phyloP scores from a whole-genome alignment of 2,329 filamentous ascomycete genomes.

The Ophiostoma novo-ulmi region DNA sequence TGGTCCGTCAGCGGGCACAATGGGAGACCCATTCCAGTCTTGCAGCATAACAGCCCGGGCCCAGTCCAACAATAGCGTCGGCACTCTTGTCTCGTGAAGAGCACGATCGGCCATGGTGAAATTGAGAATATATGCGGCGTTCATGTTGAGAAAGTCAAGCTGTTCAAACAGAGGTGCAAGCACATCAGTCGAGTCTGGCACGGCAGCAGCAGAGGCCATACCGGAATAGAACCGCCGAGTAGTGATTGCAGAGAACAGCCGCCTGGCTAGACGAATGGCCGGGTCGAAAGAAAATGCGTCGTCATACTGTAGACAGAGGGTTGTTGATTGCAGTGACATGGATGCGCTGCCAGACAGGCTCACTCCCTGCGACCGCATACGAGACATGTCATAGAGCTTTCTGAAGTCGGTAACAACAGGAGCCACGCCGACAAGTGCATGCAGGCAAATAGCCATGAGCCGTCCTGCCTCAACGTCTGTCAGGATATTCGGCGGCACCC shows the following conservation, averaged over 20 bases:
- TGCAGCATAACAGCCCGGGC: constrained; percentile 67
- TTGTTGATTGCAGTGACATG: constrained; percentile 43
- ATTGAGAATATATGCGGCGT: constrained; percentile 42
- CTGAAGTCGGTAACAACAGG: constrained; percentile 47
- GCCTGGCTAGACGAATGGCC: constrained; percentile 53
- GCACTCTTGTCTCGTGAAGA: constrained; percentile 53
- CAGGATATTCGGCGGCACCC: constrained; percentile 35
- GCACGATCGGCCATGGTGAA: constrained; percentile 49
- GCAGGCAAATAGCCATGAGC: constrained; percentile 56
- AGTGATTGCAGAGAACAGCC: constrained; percentile 54
- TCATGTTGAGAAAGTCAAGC: constrained; percentile 48
- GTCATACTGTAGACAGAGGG: constrained; percentile 55
- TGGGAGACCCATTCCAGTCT: constrained; percentile 73
- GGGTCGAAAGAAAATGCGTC: constrained; percentile 59
- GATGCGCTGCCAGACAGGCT: constrained; percentile 45
- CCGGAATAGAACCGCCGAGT: constrained; percentile 49
- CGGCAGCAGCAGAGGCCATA: constrained; percentile 30
- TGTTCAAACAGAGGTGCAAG: constrained; percentile 48
- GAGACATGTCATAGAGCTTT: constrained; percentile 55
- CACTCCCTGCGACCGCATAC: constrained; percentile 52
- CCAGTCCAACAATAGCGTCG: constrained; percentile 62
- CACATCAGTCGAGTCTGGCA: constrained; percentile 36
- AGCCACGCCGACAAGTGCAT: constrained; percentile 55
- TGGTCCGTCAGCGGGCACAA: constrained; percentile 63
- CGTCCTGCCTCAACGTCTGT: constrained; percentile 48